Evolutionary conservation across 2,329 filamentous ascomycete species (phyloP).

Genomic region (Aspergillus viridinutans): DNA sequence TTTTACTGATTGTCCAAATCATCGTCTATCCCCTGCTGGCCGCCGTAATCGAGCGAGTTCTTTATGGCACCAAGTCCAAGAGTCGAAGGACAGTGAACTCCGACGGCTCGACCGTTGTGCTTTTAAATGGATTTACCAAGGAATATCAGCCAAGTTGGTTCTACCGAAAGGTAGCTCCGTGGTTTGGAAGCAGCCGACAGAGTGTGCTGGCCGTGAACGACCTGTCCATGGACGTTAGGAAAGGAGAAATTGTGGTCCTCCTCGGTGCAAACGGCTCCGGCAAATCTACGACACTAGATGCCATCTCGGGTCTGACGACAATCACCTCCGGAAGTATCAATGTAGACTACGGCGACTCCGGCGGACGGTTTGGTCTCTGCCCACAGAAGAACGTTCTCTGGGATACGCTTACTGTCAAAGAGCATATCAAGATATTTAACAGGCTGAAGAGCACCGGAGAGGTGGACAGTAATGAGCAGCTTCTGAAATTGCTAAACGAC

Average conservation of each 20-base stretch:
- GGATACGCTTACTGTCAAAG: conserved; percentile 80
- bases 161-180: conserved; percentile 44
- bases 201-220: conserved; percentile 75
- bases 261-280: conserved; percentile 87
- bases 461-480: conserved; percentile 55
- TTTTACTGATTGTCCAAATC: conserved; percentile 74
- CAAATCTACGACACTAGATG: conserved; percentile 85
- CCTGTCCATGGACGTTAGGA: conserved; percentile 65
- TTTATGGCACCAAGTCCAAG: conserved; percentile 70
- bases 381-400: conserved; percentile 94
- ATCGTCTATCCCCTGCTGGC: conserved; percentile 72
- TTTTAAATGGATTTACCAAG: conserved; percentile 71
- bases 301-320: conserved; percentile 76
- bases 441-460: conserved; percentile 64
- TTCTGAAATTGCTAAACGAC: conserved; percentile 60
- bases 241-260: conserved; percentile 80
- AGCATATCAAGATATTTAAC: conserved; percentile 83
- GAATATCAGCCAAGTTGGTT: conserved; percentile 66
- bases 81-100: conserved; percentile 45
- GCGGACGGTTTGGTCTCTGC: conserved; percentile 77
- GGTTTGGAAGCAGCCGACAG: conserved; percentile 51
- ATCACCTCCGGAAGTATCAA: conserved; percentile 72
- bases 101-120: conserved; percentile 55
- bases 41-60: conserved; percentile 64
- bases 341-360: conserved; percentile 72